Percentiles rank a stretch among this genome's conserved stretches.
Evolutionary conservation across 306 rosid species (phyloP).

Genomic region (Adenanthera pavonina): DNA sequence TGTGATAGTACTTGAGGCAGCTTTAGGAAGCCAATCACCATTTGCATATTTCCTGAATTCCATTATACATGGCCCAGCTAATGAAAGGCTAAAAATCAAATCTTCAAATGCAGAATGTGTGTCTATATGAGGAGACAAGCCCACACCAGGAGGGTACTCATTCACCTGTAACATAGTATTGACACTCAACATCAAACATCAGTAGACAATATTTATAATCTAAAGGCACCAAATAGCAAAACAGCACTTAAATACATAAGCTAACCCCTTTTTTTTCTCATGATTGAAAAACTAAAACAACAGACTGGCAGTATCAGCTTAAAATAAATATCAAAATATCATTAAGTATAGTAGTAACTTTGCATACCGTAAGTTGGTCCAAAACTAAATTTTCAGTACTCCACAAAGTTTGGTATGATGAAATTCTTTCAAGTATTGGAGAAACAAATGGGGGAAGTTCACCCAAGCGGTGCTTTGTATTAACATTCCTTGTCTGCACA

Average conservation of each 20-base stretch:
- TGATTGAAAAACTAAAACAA: conserved; percentile 10
- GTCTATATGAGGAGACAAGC: conserved; percentile 95
- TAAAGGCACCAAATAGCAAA: background rate
- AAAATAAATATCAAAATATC: background rate
- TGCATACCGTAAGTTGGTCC: conserved; percentile 87
- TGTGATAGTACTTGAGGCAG: conserved; percentile 46
- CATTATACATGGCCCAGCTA: conserved; percentile 98
- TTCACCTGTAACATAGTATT: conserved; percentile 67
- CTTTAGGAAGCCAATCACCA: conserved; percentile 52
- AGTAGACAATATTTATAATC: conserved; percentile 15
- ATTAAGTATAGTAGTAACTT: conserved; percentile 12
- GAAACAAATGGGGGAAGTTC: conserved; percentile 78
- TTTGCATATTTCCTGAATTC: conserved; percentile 80
- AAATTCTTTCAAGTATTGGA: conserved; percentile 67
- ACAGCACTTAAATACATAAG: background rate
- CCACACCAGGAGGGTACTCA: conserved; percentile 97
- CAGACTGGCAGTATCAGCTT: conserved; percentile 10
- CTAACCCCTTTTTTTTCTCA: background rate
- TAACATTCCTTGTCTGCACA: conserved; percentile 78
- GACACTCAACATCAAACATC: conserved; percentile 37
- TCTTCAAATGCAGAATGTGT: conserved; percentile 99
- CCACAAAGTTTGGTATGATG: conserved; percentile 50
- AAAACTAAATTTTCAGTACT: conserved; percentile 52
- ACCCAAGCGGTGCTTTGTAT: conserved; percentile 69
- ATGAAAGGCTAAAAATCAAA: conserved; percentile 92